A percentile compares a stretch with the other conserved stretches of the same genome.
phyloP scores from a whole-genome alignment of 495 filamentous ascomycete species.

The Hypoxylon trugodes region DNA sequence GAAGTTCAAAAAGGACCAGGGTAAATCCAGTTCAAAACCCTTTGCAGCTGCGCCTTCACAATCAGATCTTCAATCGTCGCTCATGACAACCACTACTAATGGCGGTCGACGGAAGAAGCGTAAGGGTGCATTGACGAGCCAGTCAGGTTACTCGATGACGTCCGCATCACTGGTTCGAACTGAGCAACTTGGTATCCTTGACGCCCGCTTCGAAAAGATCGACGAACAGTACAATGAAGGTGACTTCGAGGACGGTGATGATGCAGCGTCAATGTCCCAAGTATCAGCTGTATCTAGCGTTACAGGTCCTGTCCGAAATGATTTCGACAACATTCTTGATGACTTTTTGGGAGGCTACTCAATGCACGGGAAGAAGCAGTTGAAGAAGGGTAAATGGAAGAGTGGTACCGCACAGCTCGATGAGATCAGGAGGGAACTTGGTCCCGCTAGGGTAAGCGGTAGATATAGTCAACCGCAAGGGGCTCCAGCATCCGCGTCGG shows the following conservation, averaged over 20 bases:
- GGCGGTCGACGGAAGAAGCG: slow-evolving; percentile 83
- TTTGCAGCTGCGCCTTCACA: slow-evolving; percentile 54
- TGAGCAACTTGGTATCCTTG: slow-evolving; percentile 84
- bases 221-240: slow-evolving; percentile 74
- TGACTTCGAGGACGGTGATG: slow-evolving; percentile 57
- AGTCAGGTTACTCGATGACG: slow-evolving; percentile 95
- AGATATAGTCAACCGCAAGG: slow-evolving; percentile 19
- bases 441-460: slow-evolving; percentile 68
- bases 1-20: slow-evolving; percentile 84
- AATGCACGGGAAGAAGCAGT: slow-evolving; percentile 77
- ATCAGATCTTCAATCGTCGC: slow-evolving; percentile 74
- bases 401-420: slow-evolving; percentile 89
- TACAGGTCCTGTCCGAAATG: slow-evolving; percentile 65
- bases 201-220: slow-evolving; percentile 90
- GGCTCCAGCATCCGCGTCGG: slow-evolving; percentile 29
- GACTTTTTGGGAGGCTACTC: slow-evolving; percentile 86
- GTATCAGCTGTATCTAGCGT: slow-evolving; percentile 61
- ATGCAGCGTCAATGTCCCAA: slow-evolving; percentile 50
- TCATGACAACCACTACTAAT: slow-evolving; percentile 81
- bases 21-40: slow-evolving; percentile 51
- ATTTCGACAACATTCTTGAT: slow-evolving; percentile 91
- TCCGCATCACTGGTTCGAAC: slow-evolving; percentile 88
- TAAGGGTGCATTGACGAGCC: slow-evolving; percentile 88
- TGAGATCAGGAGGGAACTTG: slow-evolving; percentile 83
- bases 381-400: slow-evolving; percentile 83